These are phyloP conservation scores for Colletotrichum trifolii DNA, from an alignment of 2,329 filamentous ascomycete genomes.

Conservation along the genomic window DNA sequence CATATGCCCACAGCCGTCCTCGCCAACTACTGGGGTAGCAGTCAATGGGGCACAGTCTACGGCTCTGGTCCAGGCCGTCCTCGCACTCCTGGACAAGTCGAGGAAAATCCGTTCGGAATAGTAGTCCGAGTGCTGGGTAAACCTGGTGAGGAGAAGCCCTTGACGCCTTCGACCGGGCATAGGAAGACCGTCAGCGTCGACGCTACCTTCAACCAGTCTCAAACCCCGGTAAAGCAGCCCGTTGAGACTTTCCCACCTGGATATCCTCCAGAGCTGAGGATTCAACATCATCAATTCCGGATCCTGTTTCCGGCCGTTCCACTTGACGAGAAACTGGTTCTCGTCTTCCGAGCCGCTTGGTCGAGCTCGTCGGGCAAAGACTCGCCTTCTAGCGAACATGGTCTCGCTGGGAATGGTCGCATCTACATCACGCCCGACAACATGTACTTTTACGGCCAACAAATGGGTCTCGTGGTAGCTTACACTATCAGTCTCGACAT, in stretches of 20 bases:
- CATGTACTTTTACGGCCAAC: conserved; percentile 96
- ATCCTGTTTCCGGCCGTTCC: conserved; percentile 87
- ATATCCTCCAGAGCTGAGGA: conserved; percentile 84
- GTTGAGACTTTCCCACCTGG: conserved; percentile 73
- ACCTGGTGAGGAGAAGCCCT: conserved; percentile 40
- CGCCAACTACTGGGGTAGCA: conserved; percentile 94
- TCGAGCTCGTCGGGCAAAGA: conserved; percentile 59
- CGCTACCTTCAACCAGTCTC: conserved; percentile 44
- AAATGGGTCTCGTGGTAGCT: conserved; percentile 89
- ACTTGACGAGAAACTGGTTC: conserved; percentile 81
- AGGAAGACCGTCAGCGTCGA: conserved; percentile 59
- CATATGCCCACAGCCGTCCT: conserved; percentile 86
- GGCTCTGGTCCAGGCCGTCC: conserved; percentile 39
- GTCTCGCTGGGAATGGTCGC: conserved; percentile 75
- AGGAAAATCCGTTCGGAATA: conserved; percentile 55
- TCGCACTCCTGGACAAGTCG: conserved; percentile 36
- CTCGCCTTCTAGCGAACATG: conserved; percentile 50
- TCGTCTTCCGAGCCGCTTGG: conserved; percentile 96
- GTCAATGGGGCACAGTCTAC: conserved; percentile 71
- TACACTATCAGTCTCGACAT: conserved; percentile 79
- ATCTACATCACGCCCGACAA: conserved; percentile 89
- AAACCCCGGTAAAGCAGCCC: conserved; percentile 44
- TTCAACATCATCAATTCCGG: conserved; percentile 93
- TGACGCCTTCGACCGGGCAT: conserved; percentile 42
- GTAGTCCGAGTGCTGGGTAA: conserved; percentile 50